Conservation (phyloP, 306 rosid genomes). For the Cajanus cajan region DNA sequence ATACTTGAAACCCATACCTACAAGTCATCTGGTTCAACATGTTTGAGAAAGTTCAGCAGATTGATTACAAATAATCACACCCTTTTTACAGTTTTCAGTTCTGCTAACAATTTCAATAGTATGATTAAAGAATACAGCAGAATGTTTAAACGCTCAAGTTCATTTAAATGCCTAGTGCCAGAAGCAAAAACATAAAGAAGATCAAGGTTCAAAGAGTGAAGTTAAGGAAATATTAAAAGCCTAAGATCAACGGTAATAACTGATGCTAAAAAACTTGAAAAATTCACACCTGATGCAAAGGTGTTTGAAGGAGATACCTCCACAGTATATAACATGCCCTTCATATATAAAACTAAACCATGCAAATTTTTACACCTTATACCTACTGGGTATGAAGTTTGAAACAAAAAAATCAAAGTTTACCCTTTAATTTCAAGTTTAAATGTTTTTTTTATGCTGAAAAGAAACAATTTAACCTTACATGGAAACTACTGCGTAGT, state of each 20-base stretch:
- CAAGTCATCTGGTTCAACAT: conserved; percentile 39
- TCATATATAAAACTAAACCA: neutral
- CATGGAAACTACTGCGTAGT: conserved; percentile 26
- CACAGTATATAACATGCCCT: neutral
- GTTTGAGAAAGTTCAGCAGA: conserved; percentile 1
- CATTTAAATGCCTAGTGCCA: neutral
- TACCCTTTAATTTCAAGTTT: neutral
- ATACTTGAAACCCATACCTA: conserved; percentile 30
- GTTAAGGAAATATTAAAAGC: neutral
- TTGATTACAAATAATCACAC: neutral
- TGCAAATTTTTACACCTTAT: neutral
- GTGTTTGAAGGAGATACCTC: neutral
- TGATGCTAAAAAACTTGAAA: neutral
- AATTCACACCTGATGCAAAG: conserved; percentile 23
- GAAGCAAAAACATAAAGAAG: conserved; percentile 13
- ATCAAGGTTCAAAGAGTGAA: neutral
- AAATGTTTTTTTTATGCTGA: neutral
- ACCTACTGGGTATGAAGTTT: neutral
- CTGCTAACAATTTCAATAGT: neutral
- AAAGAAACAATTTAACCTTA: neutral
- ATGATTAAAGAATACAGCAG: neutral
- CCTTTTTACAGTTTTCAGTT: neutral
- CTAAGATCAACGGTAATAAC: neutral
- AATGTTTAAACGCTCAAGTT: neutral
- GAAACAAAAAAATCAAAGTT: conserved; percentile 9